A percentile compares a stretch with the other conserved stretches of the same genome.
phyloP scores from a whole-genome alignment of 768 basidiomycete genomes.

The Boletus barrowsii region DNA sequence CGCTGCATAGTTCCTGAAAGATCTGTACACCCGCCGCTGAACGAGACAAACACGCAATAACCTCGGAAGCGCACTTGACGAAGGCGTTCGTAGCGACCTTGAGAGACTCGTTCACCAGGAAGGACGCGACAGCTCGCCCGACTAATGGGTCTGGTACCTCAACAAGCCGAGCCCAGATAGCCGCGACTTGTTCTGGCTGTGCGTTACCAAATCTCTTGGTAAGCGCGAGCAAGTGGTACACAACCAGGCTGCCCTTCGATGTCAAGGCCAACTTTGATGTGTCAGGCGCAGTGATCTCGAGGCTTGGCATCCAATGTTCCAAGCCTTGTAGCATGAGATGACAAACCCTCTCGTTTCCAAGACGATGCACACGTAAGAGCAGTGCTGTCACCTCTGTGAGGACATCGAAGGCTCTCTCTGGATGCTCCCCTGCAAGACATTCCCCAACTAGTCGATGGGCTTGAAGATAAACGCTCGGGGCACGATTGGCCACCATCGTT shows the following conservation, averaged over 20 bases:
- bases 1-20: constrained; percentile 79
- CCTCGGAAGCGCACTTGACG: constrained; percentile 73
- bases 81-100: constrained; percentile 79
- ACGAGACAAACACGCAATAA: constrained; percentile 82
- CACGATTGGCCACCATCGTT: constrained; percentile 64
- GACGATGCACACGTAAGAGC: constrained; percentile 59
- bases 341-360: constrained; percentile 46
- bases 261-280: constrained; percentile 29
- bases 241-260: constrained; percentile 54
- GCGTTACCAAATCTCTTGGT: constrained; percentile 70
- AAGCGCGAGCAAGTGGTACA: constrained; percentile 82
- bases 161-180: constrained; percentile 77
- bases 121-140: constrained; percentile 75
- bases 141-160: constrained; percentile 69
- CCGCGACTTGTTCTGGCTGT: constrained; percentile 76
- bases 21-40: constrained; percentile 68
- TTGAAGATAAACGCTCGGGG: constrained; percentile 74
- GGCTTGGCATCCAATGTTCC: constrained; percentile 79
- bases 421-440: constrained; percentile 75
- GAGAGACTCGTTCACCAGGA: constrained; percentile 83
- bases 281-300: constrained; percentile 54
- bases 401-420: constrained; percentile 58
- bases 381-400: constrained; percentile 69
- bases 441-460: constrained; percentile 77
- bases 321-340: constrained; percentile 73